Conservation (phyloP, 1,284 basidiomycete species). For the Coniferiporia weirii region DNA sequence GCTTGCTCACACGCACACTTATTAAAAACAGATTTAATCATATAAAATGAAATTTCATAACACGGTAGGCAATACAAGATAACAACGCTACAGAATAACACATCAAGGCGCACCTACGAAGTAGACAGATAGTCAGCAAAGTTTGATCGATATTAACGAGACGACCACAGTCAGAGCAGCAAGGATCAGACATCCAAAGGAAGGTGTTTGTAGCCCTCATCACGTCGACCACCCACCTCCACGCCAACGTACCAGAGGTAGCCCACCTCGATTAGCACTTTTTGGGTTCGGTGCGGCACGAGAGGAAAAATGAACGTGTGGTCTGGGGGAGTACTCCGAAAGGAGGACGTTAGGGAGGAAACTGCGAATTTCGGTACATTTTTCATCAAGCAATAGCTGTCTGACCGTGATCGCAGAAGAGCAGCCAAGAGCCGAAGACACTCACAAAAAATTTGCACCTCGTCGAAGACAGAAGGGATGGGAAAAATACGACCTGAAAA, state of each 20-base stretch:
- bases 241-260: constrained; percentile 60
- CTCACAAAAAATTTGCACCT: neutral
- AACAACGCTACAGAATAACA: too few relatives aligned
- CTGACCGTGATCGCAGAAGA: constrained; percentile 22
- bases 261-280: constrained; percentile 55
- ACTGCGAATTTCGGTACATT: constrained; percentile 65
- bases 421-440: neutral
- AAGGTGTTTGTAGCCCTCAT: constrained; percentile 57
- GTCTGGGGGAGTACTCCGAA: constrained; percentile 62
- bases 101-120: too few relatives aligned
- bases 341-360: constrained; percentile 67
- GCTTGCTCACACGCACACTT: too few relatives aligned
- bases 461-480: constrained; percentile 8
- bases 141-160: neutral
- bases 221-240: constrained; percentile 51
- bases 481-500: neutral
- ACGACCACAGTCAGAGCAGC: neutral
- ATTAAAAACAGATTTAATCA: too few relatives aligned
- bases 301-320: constrained; percentile 57
- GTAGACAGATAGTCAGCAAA: neutral
- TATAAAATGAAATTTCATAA: too few relatives aligned
- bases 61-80: too few relatives aligned
- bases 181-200: constrained; percentile 69
- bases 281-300: constrained; percentile 57
- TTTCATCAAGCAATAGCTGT: constrained; percentile 49